These are phyloP conservation scores for Alloteropsis semialata DNA, from an alignment of 176 grass and related monocot genomes.

Conservation along the genomic window DNA sequence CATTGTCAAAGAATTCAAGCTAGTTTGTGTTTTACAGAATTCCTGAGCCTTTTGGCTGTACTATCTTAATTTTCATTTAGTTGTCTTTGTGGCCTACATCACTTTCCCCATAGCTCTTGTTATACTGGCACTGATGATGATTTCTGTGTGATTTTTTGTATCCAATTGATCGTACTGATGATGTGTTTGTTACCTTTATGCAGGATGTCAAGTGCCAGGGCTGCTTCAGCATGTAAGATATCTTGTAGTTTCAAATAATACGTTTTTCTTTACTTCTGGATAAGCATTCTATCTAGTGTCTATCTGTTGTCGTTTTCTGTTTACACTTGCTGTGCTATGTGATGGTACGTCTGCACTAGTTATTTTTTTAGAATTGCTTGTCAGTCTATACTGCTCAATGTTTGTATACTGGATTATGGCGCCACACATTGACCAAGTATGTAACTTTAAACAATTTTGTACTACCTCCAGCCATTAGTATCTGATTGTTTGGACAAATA, in stretches of 20 bases:
- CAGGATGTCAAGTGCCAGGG: constrained; percentile 81
- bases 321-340: not conserved
- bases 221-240: constrained; percentile 75
- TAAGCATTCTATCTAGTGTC: not conserved
- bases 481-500: not conserved
- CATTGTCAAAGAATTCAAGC: not conserved
- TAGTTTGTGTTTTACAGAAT: not conserved
- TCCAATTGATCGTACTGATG: not conserved
- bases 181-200: not conserved
- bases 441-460: not conserved
- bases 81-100: not conserved
- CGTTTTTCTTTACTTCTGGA: not conserved
- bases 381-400: not conserved
- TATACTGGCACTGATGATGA: not conserved
- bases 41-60: not conserved
- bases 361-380: not conserved
- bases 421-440: not conserved
- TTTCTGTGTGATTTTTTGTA: not conserved
- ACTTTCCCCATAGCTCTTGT: not conserved
- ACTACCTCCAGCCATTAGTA: not conserved
- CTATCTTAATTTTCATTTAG: not conserved
- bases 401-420: not conserved
- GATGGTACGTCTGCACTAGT: not conserved
- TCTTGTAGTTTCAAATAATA: not conserved
- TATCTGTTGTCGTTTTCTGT: not conserved